Base-by-base conservation (phyloP, 129 eudicot genomes). In the Artemisia annua region DNA sequence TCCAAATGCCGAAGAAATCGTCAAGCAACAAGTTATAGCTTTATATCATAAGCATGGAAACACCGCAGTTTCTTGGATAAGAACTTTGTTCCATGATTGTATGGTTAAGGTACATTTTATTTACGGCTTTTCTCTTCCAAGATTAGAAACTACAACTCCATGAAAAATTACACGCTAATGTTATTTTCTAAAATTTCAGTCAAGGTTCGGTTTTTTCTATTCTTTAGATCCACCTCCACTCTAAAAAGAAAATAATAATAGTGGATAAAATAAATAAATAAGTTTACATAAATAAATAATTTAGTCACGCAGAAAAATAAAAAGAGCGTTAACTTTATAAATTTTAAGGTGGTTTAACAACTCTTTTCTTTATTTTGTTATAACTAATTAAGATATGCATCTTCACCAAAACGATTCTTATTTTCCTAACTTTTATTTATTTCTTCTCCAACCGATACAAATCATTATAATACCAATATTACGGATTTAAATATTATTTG, bases 1-100 rank as follows among this genome's bases (percentile, higher is more conserved):
- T 74, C 98, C 98, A 7, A 71, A 66, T 54, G 98, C 96, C 1
- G 90, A 89, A 74, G 87, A 84, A 2, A 89, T 87, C 12, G 79
- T 92, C 22, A 85, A 83, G 63, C 80, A 87, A 51, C 80, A 87
- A 82, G 98, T 92, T 35, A 71, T 50, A 72, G 52, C 20, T 2
- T 55, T 92, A 49, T 92, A 92, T 68, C 18, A 92, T 7, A 71
- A 83, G 67, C 95, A 92, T 73, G 95, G 95, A 57, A 92, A 92
- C 74, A 92, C 98, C 0, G 98, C 98, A 0, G 91, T 89, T 87
- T 92, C 98, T 0, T 92, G 98, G 98, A 60, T 92, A 26, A 79
- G 98, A 87, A 89, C 84, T 66, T 80, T 92, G 75, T 92, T 92
- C 72, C 98, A 92, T 76, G 98, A 92, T 71, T 92, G 98, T 79